Conservation (phyloP, 257 asterid species). For the Apocynum venetum region DNA sequence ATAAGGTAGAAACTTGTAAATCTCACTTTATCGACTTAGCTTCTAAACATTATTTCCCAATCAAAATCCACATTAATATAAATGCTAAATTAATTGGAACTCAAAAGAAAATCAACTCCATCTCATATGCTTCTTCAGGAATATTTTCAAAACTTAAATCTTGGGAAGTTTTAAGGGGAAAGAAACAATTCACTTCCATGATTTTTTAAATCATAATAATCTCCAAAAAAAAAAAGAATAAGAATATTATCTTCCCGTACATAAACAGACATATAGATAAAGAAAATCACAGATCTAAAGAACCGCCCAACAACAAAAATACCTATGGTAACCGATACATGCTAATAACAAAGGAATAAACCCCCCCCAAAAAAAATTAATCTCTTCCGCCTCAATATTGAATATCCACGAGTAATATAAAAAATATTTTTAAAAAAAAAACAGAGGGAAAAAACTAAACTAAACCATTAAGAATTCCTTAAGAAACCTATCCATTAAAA, state of each 20-base stretch:
- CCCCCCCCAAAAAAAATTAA: not conserved
- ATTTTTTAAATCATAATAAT: not conserved
- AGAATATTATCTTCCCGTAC: not conserved
- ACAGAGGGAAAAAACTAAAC: too few relatives aligned
- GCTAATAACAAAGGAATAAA: not conserved
- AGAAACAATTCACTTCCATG: not conserved
- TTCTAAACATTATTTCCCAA: not conserved
- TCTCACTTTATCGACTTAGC: not conserved
- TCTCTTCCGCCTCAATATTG: not conserved
- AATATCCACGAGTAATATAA: too few relatives aligned
- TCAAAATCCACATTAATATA: not conserved
- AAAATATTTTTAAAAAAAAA: too few relatives aligned
- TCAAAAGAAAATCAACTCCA: not conserved
- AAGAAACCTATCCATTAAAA: not conserved
- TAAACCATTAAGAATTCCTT: not conserved
- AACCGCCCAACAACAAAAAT: not conserved
- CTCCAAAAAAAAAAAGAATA: not conserved
- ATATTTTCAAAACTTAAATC: not conserved
- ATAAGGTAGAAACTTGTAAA: not conserved
- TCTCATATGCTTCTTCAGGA: not conserved
- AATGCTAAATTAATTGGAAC: not conserved
- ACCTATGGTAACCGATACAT: not conserved
- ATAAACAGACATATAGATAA: not conserved
- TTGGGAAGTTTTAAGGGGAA: not conserved
- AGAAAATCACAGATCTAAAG: not conserved